Percentiles rank a stretch among this genome's conserved stretches.
phyloP scores from a whole-genome alignment of 1,139 yeast species.

The Protomyces macrosporus region DNA sequence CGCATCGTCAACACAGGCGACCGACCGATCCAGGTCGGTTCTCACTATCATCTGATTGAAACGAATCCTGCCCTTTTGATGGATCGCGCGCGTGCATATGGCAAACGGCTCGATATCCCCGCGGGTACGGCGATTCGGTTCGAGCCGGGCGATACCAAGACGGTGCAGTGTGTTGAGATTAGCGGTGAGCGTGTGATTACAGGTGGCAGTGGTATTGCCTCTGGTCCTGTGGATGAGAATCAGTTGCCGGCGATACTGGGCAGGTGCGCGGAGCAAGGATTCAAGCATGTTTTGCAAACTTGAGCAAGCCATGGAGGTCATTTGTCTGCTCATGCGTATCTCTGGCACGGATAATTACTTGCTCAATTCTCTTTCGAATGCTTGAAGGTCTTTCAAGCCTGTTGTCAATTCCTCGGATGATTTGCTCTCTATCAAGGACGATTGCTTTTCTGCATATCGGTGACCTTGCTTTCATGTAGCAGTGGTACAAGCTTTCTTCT shows the following conservation, averaged over 20 bases:
- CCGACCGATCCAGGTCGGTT: constrained; percentile 29
- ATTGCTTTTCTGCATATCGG: too few relatives aligned
- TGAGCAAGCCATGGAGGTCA: too few relatives aligned
- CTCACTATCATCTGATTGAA: constrained; percentile 28
- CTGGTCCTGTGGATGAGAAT: constrained; percentile 19
- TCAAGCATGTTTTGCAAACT: constrained; percentile 15
- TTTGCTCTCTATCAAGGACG: too few relatives aligned
- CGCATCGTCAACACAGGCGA: constrained; percentile 26
- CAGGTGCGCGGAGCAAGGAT: constrained; percentile 5
- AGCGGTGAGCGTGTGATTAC: constrained; percentile 21
- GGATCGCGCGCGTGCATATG: constrained; percentile 26
- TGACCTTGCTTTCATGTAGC: too few relatives aligned
- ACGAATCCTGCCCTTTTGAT: constrained; percentile 25
- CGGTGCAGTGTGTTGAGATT: constrained; percentile 25
- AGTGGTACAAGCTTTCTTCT: too few relatives aligned
- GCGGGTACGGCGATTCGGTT: constrained; percentile 29
- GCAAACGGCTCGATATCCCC: constrained; percentile 26
- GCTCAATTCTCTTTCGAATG: too few relatives aligned
- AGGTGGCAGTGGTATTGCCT: constrained; percentile 27
- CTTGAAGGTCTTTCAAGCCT: too few relatives aligned
- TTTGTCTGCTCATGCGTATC: too few relatives aligned
- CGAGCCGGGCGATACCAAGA: constrained; percentile 28
- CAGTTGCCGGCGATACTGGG: not conserved
- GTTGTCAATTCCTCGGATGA: too few relatives aligned
- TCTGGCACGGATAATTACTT: too few relatives aligned